Evolutionary conservation across 2,329 filamentous ascomycete species (phyloP), one percentile per base, ranked within the genome.

Genomic region (Orbilia brochopaga): DNA sequence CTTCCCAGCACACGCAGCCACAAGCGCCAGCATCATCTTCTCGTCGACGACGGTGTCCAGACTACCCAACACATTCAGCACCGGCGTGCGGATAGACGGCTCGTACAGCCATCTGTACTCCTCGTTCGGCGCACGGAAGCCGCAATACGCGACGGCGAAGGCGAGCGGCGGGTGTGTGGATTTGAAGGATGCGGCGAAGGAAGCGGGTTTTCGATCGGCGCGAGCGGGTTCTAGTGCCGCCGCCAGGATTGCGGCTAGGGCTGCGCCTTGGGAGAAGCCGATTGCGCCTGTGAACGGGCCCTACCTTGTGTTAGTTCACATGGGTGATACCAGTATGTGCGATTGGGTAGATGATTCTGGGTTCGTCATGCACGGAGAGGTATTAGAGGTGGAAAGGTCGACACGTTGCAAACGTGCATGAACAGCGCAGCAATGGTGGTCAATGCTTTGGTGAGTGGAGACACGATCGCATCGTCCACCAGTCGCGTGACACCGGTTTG

Each of bases 31-130:
- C 79, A 83, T 86, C 77, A 86, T 79, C 57, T 79, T 78, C 78
- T 89, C 87, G 30, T 85, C 85, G 1, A 89, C 87, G 13, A 88
- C 85, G 15, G 85, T 84, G 80, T 89, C 87, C 76, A 88, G 79
- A 54, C 81, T 83, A 1, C 87, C 87, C 37, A 89, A 74, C 61
- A 89, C 85, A 81, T 89, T 86, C 77, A 87, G 77, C 73, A 87
- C 80, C 0, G 86, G 85, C 59, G 87, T 88, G 74, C 78, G 76
- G 51, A 89, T 85, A 75, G 81, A 80, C 13, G 86, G 87, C 11
- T 75, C 75, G 86, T 83, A 78, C 85, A 88, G 73, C 86, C 86
- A 0, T 79, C 85, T 21, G 79, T 78, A 78, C 87, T 88, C 66
- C 55, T 81, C 78, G 50, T 83, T 82, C 0, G 83, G 80, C 0